Base-by-base conservation (phyloP, 129 eudicot species). In the Escallonia rubra region DNA sequence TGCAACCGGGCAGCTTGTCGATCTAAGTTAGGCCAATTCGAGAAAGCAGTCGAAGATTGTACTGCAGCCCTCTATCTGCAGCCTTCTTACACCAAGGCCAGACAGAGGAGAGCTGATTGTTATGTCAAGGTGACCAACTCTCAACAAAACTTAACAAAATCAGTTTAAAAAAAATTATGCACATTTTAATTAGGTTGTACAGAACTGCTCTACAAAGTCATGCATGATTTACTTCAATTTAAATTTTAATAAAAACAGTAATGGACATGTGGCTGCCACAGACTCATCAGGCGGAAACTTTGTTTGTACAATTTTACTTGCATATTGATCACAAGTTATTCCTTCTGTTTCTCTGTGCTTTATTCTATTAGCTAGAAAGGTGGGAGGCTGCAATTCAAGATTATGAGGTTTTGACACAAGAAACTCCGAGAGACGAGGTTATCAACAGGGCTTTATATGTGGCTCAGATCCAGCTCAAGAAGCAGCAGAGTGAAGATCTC, bases 1-100 rank as follows among this genome's bases (percentile, higher is more conserved):
- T 85, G 90, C 77, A 91, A 91, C 57, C 70, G 98, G 10, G 96
- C 96, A 68, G 96, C 96, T 65, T 88, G 98, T 66, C 77, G 88
- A 39, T 79, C 74, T 52, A 88, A 88, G 75, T 53, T 85, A 70
- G 78, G 87, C n/a, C 89, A 77, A 52, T 88, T 61, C 9, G 98
- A 91, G 63, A 83, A 77, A 66, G 90, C 94, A 8, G 73, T 81
- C 0, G 94, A 91, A 63, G 96, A 88, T 59, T 91, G 91, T 65
- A 81, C 77, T 8, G 41, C 71, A 43, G 94, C 98, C 57, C 90
- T 91, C 53, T 66, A 46, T 10, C 52, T 86, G 2, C 72, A 81
- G 53, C 96, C 98, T 71, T 83, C 85, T 4, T 91, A 91, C 54
- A 61, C 68, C 43, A 91, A 88, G 77, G 96, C 90, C 61, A 86